Evolutionary conservation across 2,329 filamentous ascomycete species (phyloP).

Genomic region (Calonectria pseudoturangicola): DNA sequence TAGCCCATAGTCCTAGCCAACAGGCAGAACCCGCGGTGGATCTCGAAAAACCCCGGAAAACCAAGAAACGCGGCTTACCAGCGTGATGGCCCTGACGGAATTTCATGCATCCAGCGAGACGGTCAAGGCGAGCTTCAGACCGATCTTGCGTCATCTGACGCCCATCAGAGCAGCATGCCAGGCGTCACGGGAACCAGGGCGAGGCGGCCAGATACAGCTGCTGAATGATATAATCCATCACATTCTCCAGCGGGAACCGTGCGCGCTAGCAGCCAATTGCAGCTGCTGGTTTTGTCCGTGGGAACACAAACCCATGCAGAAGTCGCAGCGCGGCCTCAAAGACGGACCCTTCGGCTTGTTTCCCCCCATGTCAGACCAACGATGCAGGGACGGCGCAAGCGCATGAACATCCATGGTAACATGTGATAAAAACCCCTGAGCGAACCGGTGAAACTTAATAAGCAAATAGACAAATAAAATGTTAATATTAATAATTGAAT

Average conservation of each 20-base stretch:
- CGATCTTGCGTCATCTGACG: conserved; percentile 11
- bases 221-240: conserved; percentile 9
- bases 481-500: too few species aligned
- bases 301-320: neutral
- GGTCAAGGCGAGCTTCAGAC: neutral
- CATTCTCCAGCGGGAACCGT: neutral
- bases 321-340: neutral
- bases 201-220: conserved; percentile 1
- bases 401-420: conserved; percentile 3
- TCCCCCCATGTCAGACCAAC: conserved; percentile 10
- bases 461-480: neutral
- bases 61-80: neutral
- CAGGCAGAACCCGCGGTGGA: neutral
- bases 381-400: conserved; percentile 7
- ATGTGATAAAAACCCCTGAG: neutral
- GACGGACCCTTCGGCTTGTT: neutral
- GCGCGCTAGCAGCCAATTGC: neutral
- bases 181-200: neutral
- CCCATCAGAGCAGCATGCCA: neutral
- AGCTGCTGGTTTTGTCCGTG: neutral
- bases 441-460: neutral
- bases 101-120: neutral
- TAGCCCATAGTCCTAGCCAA: neutral
- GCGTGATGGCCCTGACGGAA: neutral
- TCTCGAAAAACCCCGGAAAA: neutral